These are phyloP conservation scores for Penicillium silybi DNA, from an alignment of 495 filamentous ascomycete genomes.

Conservation along the genomic window DNA sequence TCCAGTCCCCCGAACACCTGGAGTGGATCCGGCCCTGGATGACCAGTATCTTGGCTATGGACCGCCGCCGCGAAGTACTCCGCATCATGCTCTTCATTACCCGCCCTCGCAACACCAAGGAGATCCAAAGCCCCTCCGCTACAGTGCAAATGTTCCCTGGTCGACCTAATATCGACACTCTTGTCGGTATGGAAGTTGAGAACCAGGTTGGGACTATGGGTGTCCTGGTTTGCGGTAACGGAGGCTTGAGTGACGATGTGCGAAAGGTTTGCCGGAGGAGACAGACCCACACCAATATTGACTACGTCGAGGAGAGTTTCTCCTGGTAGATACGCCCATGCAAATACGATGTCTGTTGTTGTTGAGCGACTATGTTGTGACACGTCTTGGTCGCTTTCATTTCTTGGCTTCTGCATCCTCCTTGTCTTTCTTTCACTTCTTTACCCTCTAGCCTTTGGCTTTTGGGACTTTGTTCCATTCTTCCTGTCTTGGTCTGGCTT, in stretches of 20 bases:
- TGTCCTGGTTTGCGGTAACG: conserved; percentile 87
- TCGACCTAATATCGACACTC: conserved; percentile 72
- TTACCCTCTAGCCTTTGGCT: background rate
- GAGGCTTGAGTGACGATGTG: conserved; percentile 78
- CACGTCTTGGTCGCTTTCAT: conserved; percentile 8
- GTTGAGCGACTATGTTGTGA: conserved; percentile 2
- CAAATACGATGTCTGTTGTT: conserved; percentile 1
- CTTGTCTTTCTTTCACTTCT: background rate
- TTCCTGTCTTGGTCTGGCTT: conserved; percentile 1
- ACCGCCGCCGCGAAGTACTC: conserved; percentile 70
- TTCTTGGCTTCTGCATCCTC: background rate
- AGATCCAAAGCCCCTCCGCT: conserved; percentile 63
- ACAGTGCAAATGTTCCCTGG: conserved; percentile 85
- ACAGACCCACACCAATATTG: conserved; percentile 61
- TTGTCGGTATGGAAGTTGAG: conserved; percentile 72
- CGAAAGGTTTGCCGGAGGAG: conserved; percentile 65
- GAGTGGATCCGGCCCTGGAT: conserved; percentile 96
- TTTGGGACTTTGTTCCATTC: conserved; percentile 2
- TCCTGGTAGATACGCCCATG: conserved; percentile 58
- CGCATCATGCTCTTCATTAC: conserved; percentile 86
- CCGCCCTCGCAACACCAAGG: conserved; percentile 65
- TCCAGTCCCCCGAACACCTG: conserved; percentile 79
- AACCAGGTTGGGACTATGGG: conserved; percentile 81
- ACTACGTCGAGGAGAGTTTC: conserved; percentile 86
- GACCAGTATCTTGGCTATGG: conserved; percentile 77